A percentile compares a stretch with the other conserved stretches of the same genome.
Conservation (phyloP, 495 filamentous ascomycete genomes). For the Penicillium verhagenii region DNA sequence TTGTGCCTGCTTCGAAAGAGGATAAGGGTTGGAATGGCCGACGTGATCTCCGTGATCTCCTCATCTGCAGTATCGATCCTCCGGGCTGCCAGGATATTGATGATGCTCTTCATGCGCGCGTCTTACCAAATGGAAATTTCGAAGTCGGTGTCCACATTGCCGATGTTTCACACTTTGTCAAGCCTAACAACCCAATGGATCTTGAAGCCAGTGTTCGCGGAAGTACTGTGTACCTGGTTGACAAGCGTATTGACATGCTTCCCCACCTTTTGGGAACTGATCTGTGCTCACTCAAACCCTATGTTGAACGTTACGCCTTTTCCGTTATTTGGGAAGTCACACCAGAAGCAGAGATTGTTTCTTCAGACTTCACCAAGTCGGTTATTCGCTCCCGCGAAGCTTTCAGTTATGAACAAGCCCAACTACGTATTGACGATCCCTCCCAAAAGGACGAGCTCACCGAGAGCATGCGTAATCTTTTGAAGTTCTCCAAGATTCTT, state of each 20-base stretch:
- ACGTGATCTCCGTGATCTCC: conserved; percentile 76
- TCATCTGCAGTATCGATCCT: conserved; percentile 97
- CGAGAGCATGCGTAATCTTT: conserved; percentile 80
- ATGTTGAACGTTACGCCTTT: conserved; percentile 96
- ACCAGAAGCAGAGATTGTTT: conserved; percentile 78
- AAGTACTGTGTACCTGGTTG: conserved; percentile 95
- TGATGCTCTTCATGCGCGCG: conserved; percentile 86
- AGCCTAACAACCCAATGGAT: conserved; percentile 96
- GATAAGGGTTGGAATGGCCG: conserved; percentile 84
- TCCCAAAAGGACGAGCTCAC: conserved; percentile 86
- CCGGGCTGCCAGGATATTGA: conserved; percentile 97
- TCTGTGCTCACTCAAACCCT: conserved; percentile 93
- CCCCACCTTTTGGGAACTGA: conserved; percentile 94
- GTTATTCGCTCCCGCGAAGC: conserved; percentile 97
- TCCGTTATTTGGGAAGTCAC: conserved; percentile 93
- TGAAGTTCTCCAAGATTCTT: conserved; percentile 91
- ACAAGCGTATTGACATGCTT: conserved; percentile 99
- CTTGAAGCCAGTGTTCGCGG: conserved; percentile 87
- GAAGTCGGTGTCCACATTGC: conserved; percentile 99
- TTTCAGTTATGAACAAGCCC: conserved; percentile 96
- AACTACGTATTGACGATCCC: conserved; percentile 84
- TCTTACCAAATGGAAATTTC: conserved; percentile 87
- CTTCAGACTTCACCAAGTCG: conserved; percentile 85
- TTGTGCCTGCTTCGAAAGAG: conserved; percentile 69
- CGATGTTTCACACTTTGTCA: conserved; percentile 97